Evolutionary conservation across 257 asterid genomes (phyloP).

Genomic region (Jacaranda copaia): DNA sequence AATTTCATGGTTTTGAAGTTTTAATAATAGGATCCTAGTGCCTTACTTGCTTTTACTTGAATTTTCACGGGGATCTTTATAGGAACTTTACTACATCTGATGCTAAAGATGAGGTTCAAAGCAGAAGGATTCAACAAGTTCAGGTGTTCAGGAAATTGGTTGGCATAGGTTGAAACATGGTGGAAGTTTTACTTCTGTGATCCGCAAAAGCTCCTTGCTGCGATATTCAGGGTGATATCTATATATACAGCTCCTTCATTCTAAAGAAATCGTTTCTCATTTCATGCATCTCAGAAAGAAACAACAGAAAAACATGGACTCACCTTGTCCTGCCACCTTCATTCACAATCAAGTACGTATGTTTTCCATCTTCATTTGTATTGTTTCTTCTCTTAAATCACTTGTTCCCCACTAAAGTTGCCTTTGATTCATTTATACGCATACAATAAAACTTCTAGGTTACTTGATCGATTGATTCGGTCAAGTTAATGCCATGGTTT

Average conservation of each 20-base stretch:
- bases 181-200: not conserved
- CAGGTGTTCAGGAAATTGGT: slow-evolving; percentile 73
- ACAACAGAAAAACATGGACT: not conserved
- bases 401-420: not conserved
- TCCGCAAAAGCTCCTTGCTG: not conserved
- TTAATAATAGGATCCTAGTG: too few species aligned
- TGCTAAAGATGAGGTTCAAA: slow-evolving; percentile 73
- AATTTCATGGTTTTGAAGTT: too few species aligned
- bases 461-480: not conserved
- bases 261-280: not conserved
- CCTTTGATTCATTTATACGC: not conserved
- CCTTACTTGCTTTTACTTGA: too few species aligned
- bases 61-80: slow-evolving; percentile 81
- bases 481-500: not conserved
- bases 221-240: not conserved
- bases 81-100: slow-evolving; percentile 52
- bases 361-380: not conserved
- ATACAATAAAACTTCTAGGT: not conserved
- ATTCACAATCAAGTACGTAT: slow-evolving; percentile 11
- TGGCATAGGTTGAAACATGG: slow-evolving; percentile 49
- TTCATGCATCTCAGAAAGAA: not conserved
- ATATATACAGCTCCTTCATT: not conserved
- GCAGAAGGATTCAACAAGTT: slow-evolving; percentile 76
- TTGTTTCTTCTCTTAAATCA: not conserved
- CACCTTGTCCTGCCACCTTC: not conserved